Percentiles rank a stretch among this genome's conserved stretches.
Conservation (phyloP, 192 early-diverging fungal species). For the Backusella macrospora region DNA sequence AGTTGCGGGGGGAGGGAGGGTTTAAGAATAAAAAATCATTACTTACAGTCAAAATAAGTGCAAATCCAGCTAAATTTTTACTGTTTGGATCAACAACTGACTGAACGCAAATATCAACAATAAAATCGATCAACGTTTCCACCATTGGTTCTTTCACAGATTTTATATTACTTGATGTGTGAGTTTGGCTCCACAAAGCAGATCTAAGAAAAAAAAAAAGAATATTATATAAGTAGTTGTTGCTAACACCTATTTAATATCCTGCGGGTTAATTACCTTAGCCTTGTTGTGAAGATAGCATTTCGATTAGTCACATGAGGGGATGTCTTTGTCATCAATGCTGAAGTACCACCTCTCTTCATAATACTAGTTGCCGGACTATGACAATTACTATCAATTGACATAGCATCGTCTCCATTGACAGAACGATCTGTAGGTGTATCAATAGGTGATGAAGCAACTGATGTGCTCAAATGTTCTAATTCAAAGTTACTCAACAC, state of each 20-base stretch:
- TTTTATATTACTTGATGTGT: background rate
- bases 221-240: background rate
- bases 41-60: slow-evolving; percentile 51
- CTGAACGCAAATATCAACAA: slow-evolving; percentile 57
- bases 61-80: slow-evolving; percentile 47
- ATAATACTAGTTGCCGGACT: slow-evolving; percentile 25
- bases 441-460: slow-evolving; percentile 4
- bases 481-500: slow-evolving; percentile 27
- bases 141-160: slow-evolving; percentile 36
- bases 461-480: slow-evolving; percentile 16
- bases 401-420: slow-evolving; percentile 1
- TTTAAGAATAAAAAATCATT: background rate
- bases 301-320: slow-evolving; percentile 38
- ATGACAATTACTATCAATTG: slow-evolving; percentile 5
- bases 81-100: slow-evolving; percentile 51
- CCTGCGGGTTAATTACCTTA: slow-evolving; percentile 16
- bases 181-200: slow-evolving; percentile 19
- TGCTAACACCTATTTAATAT: background rate
- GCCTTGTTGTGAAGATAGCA: slow-evolving; percentile 27
- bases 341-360: slow-evolving; percentile 35
- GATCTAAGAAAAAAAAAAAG: slow-evolving; percentile 21
- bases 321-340: slow-evolving; percentile 41
- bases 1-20: no score
- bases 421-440: background rate
- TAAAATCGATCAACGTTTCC: slow-evolving; percentile 52